Evolutionary conservation across 306 rosid genomes (phyloP), one percentile per base, ranked within the genome.

Genomic region (Styphnolobium japonicum): DNA sequence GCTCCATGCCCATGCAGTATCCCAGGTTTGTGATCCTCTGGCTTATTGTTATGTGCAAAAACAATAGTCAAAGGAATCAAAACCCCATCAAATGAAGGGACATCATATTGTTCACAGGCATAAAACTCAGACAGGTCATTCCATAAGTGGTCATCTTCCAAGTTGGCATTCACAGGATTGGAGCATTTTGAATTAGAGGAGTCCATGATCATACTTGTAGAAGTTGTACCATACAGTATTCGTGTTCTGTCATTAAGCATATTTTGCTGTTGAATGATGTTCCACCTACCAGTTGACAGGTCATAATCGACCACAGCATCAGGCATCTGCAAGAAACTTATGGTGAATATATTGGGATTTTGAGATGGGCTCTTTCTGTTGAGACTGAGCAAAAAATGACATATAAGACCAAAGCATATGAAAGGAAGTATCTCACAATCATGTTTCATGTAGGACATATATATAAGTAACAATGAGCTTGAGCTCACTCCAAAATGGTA

Each of bases 221-320:
- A 79, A 75, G 90, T 75, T 62, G 86, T 83, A 80, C 99, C 99
- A 82, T 91, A 95, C 56, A 95, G 80, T 87, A 93, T 71, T 23
- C 82, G 86, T 61, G 98, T 90, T 86, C 97, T 87, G 78, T 95
- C 99, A 68, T 84, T 89, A 80, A 95, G 92, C 87, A 95, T 76
- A 73, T 93, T 93, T 85, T 93, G 97, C 87, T 91, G 98, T 69
- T 95, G 98, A 89, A 95, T 87, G 84, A 95, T 93, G 85, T 84
- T 89, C 98, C 97, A 93, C 57, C 79, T 81, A 67, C 96, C 93
- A 71, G 87, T 85, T 73, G 93, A 80, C 42, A 93, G 92, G 82
- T 95, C 93, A 86, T 95, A 96, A 86, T 96, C 99, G 64, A 96
- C 96, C 63, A 93, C 90, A 39, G 97, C 96, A 91, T 93, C 97